phyloP scores from a whole-genome alignment of 2,329 filamentous ascomycete species.

The Penicillium freii region DNA sequence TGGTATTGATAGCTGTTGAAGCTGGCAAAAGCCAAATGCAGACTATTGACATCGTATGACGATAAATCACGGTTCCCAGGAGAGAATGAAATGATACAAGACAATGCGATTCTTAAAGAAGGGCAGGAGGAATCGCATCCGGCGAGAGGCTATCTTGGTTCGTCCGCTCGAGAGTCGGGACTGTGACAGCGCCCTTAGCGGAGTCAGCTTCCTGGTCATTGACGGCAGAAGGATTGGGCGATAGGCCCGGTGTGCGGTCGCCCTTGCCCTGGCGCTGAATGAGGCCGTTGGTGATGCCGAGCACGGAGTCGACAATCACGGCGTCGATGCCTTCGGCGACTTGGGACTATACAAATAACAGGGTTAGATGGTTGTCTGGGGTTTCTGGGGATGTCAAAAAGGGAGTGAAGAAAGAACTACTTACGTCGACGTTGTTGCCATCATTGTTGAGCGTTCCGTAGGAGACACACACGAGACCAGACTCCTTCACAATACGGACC shows the following conservation, averaged over 20 bases:
- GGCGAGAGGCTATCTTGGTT: constrained; percentile 18
- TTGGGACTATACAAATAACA: constrained; percentile 61
- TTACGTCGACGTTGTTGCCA: constrained; percentile 76
- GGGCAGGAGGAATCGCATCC: constrained; percentile 3
- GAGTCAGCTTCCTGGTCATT: constrained; percentile 6
- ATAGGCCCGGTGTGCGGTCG: constrained; percentile 27
- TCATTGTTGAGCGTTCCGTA: constrained; percentile 94
- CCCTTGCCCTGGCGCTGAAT: constrained; percentile 49
- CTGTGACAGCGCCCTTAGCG: constrained; percentile 17
- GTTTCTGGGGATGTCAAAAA: background rate
- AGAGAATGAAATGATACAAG: constrained; percentile 1
- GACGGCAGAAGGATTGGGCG: constrained; percentile 18
- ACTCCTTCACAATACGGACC: constrained; percentile 91
- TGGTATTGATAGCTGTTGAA: constrained; percentile 21
- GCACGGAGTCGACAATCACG: constrained; percentile 92
- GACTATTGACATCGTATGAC: constrained; percentile 20
- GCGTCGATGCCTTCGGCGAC: constrained; percentile 95
- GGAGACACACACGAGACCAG: constrained; percentile 87
- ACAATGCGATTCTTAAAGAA: constrained; percentile 6
- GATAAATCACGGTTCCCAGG: constrained; percentile 7
- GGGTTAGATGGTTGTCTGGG: background rate
- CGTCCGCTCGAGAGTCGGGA: constrained; percentile 29
- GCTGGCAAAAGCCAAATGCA: constrained; percentile 14
- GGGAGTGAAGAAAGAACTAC: constrained; percentile 25
- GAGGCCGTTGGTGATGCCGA: constrained; percentile 87